A percentile compares a stretch with the other conserved stretches of the same genome.
phyloP scores from a whole-genome alignment of 192 early-diverging fungal species.

The Rhizoclosmatium globosum region DNA sequence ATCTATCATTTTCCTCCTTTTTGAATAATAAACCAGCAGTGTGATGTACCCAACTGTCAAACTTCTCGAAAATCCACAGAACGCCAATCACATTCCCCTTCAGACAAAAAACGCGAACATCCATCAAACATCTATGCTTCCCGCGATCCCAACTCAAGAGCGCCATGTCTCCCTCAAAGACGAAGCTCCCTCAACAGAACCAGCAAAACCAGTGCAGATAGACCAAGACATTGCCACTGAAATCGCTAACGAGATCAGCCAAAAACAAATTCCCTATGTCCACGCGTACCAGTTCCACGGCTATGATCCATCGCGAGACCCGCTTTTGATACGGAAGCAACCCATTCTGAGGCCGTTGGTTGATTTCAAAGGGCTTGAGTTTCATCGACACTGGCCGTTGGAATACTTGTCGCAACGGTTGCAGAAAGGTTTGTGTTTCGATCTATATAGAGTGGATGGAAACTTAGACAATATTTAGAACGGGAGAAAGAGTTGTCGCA shows the following conservation, averaged over 20 bases:
- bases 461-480: conserved; percentile 11
- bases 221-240: not conserved
- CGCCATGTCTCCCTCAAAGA: no score
- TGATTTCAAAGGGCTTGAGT: conserved; percentile 33
- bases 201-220: not conserved
- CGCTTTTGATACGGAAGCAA: conserved; percentile 17
- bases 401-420: conserved; percentile 35
- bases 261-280: conserved; percentile 13
- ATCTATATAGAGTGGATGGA: not conserved
- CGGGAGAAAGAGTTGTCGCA: conserved; percentile 36
- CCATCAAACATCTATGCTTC: no score
- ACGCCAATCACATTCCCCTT: no score
- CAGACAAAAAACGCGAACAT: no score
- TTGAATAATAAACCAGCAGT: no score
- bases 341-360: conserved; percentile 34
- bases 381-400: conserved; percentile 40
- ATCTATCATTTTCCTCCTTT: no score
- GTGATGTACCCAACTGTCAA: no score
- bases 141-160: no score
- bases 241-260: not conserved
- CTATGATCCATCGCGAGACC: conserved; percentile 34
- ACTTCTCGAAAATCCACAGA: no score
- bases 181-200: not conserved
- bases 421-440: conserved; percentile 22
- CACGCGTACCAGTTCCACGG: conserved; percentile 33